Conservation (phyloP, 306 rosid genomes). For the cucumber (Cucumis sativus) region DNA sequence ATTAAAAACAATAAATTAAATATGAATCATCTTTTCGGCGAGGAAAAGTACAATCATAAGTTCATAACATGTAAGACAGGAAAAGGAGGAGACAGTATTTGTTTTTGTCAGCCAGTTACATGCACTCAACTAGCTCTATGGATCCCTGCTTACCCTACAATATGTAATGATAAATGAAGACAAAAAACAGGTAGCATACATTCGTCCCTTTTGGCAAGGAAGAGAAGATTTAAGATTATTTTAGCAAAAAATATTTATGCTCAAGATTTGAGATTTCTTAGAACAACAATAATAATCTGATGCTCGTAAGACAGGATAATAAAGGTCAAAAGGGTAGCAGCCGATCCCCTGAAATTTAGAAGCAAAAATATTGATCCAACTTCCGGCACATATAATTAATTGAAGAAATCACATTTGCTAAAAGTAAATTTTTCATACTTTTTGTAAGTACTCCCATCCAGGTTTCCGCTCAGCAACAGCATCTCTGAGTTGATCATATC, state of each 20-base stretch:
- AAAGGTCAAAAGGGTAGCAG: background rate
- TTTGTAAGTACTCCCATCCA: constrained; percentile 94
- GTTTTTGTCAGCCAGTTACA: background rate
- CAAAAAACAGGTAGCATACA: background rate
- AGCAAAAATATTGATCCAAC: background rate
- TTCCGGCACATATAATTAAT: background rate
- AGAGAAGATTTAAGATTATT: background rate
- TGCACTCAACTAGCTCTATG: background rate
- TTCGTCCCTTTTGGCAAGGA: background rate
- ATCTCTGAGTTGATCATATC: constrained; percentile 79
- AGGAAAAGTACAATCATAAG: background rate
- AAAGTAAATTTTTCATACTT: constrained; percentile 35
- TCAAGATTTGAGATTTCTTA: constrained; percentile 1
- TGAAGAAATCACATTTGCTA: background rate
- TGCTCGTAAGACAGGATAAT: background rate
- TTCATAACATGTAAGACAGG: background rate
- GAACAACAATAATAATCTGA: background rate
- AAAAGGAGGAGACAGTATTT: background rate
- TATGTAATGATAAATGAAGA: background rate
- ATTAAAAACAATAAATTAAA: background rate
- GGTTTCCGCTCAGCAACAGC: constrained; percentile 75
- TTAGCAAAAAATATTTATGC: background rate
- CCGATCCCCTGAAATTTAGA: background rate
- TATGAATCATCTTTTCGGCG: background rate
- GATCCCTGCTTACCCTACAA: background rate